phyloP scores from a whole-genome alignment of 306 rosid species.

The Rosa rugosa region DNA sequence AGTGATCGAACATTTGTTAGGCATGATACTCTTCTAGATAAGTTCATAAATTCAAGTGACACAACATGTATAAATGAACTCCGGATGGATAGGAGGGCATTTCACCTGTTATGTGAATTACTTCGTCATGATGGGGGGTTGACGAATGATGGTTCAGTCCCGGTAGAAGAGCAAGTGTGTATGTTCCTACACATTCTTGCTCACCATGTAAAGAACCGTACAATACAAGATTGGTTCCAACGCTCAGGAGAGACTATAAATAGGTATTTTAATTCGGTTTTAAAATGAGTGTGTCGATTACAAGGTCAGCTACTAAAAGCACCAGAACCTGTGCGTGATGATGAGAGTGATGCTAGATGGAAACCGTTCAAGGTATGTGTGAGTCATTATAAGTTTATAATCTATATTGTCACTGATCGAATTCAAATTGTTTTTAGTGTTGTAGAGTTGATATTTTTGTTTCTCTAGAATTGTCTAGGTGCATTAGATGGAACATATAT shows the following conservation, averaged over 20 bases:
- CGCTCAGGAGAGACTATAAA: background rate
- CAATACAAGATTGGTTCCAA: background rate
- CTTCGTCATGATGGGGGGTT: background rate
- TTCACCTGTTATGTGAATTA: background rate
- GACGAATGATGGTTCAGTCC: background rate
- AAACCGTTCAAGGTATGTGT: background rate
- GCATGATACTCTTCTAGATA: background rate
- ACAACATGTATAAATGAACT: background rate
- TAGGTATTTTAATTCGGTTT: background rate
- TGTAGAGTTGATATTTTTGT: background rate
- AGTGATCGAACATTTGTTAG: background rate
- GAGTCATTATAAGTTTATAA: background rate
- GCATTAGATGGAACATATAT: background rate
- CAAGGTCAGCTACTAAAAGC: background rate
- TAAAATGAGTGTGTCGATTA: background rate
- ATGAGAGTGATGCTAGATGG: background rate
- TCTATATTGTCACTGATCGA: background rate
- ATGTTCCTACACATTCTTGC: background rate
- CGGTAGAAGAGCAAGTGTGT: background rate
- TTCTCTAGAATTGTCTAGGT: background rate
- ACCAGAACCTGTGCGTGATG: background rate
- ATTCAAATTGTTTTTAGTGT: background rate
- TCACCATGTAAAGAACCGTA: conserved; percentile 4
- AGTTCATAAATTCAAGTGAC: background rate
- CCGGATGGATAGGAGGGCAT: background rate